A percentile compares a stretch with the other conserved stretches of the same genome.
phyloP scores from a whole-genome alignment of 148 eudicot species.

The Oxyria digyna region DNA sequence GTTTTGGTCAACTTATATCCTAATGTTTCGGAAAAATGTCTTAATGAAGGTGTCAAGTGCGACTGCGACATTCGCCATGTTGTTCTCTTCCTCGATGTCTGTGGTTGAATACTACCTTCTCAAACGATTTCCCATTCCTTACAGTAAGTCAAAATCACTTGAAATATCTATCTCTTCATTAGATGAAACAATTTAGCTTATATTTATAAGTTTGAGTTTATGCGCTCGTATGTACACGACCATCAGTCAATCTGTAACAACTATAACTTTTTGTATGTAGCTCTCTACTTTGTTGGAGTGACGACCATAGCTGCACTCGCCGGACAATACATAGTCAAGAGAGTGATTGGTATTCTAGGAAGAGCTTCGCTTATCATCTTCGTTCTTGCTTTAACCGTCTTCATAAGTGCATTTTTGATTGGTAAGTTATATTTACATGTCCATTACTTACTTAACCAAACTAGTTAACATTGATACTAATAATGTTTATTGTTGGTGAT shows the following conservation, averaged over 20 bases:
- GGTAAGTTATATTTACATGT: conserved; percentile 4
- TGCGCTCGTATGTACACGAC: too few relatives aligned
- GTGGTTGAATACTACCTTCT: conserved; percentile 56
- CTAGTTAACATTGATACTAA: background rate
- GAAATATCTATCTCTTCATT: too few relatives aligned
- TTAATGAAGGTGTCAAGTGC: conserved; percentile 77
- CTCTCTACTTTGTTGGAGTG: conserved; percentile 18
- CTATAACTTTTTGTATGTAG: conserved; percentile 9
- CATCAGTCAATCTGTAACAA: too few relatives aligned
- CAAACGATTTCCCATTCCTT: conserved; percentile 58
- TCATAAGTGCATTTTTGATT: conserved; percentile 17
- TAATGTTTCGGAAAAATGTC: too few relatives aligned
- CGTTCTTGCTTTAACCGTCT: conserved; percentile 16
- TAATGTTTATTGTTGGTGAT: background rate
- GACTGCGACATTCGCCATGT: conserved; percentile 57
- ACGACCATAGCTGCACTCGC: conserved; percentile 20
- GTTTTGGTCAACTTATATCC: background rate
- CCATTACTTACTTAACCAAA: background rate
- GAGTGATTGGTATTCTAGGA: conserved; percentile 14
- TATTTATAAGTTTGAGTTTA: too few relatives aligned
- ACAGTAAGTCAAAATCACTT: conserved; percentile 37
- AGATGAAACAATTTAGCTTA: too few relatives aligned
- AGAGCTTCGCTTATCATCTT: conserved; percentile 25
- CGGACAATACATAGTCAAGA: conserved; percentile 21
- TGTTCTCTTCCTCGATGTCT: conserved; percentile 60